Conservation (phyloP, 2,329 filamentous ascomycete genomes). For the Phoma sp. region DNA sequence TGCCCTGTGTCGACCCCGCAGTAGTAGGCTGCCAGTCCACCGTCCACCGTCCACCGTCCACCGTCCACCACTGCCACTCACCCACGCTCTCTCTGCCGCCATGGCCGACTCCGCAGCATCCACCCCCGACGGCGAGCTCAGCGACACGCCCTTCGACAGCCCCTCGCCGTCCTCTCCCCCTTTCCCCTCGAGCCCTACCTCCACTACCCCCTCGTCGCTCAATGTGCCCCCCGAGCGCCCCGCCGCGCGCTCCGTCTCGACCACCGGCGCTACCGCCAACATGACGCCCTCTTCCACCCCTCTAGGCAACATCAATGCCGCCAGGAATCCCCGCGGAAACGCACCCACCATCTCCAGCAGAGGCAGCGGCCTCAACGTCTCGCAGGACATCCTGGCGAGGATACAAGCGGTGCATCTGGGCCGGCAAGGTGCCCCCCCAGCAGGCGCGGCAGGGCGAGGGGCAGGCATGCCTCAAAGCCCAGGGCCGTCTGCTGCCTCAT, state of each 20-base stretch:
- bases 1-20: conserved; percentile 24
- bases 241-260: conserved; percentile 66
- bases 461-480: conserved; percentile 35
- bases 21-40: conserved; percentile 13
- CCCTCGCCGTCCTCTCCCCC: conserved; percentile 41
- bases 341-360: conserved; percentile 53
- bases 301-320: conserved; percentile 75
- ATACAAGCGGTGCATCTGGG: conserved; percentile 74
- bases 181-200: conserved; percentile 28
- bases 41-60: no score
- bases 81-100: conserved; percentile 15
- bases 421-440: conserved; percentile 63
- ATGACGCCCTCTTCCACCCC: conserved; percentile 88
- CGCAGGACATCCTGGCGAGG: conserved; percentile 70
- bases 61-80: conserved; percentile 3
- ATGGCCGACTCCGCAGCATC: conserved; percentile 40
- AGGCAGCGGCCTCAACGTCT: conserved; percentile 58
- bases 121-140: conserved; percentile 40
- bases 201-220: conserved; percentile 27
- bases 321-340: conserved; percentile 59
- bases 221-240: conserved; percentile 49
- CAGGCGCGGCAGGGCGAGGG: conserved; percentile 32
- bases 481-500: conserved; percentile 25
- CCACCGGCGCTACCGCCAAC: conserved; percentile 53
- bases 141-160: conserved; percentile 41